Evolutionary conservation across 148 eudicot genomes (phyloP).

Genomic region (Camellia sinensis): DNA sequence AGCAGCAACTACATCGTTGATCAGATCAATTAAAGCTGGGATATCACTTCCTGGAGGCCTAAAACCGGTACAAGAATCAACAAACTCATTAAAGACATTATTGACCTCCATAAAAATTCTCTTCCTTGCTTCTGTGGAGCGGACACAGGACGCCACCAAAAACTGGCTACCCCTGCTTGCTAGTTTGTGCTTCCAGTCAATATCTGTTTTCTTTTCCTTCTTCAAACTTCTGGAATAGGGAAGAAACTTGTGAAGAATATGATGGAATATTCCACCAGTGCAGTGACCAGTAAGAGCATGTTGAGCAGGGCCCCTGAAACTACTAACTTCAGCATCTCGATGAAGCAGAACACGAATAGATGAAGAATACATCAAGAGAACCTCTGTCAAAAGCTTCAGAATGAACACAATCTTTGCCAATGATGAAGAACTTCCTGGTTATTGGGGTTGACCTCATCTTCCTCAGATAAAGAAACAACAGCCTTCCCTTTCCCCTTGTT

Average conservation of each 20-base stretch:
- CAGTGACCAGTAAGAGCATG: constrained; percentile 35
- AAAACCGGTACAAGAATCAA: constrained; percentile 54
- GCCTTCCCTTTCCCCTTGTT: constrained; percentile 94
- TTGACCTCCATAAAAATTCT: constrained; percentile 66
- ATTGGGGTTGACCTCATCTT: constrained; percentile 33
- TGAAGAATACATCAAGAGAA: constrained; percentile 77
- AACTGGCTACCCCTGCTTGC: constrained; percentile 74
- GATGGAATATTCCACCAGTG: constrained; percentile 69
- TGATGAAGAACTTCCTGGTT: constrained; percentile 68
- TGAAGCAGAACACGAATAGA: constrained; percentile 79
- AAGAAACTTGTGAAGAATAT: constrained; percentile 79
- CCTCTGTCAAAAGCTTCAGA: constrained; percentile 83
- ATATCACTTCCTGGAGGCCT: constrained; percentile 61
- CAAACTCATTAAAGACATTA: constrained; percentile 53
- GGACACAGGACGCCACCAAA: constrained; percentile 89
- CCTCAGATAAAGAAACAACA: constrained; percentile 52
- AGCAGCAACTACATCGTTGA: constrained; percentile 72
- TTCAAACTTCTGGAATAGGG: constrained; percentile 56
- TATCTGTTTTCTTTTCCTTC: constrained; percentile 76
- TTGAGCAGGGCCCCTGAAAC: constrained; percentile 52
- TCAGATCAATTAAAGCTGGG: constrained; percentile 68
- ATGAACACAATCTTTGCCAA: constrained; percentile 79
- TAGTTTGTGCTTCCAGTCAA: constrained; percentile 89
- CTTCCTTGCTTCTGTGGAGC: constrained; percentile 90
- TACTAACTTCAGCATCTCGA: constrained; percentile 73